Conservation (phyloP, 805 yeast species). For the Maudiozyma serrabonitensis region DNA sequence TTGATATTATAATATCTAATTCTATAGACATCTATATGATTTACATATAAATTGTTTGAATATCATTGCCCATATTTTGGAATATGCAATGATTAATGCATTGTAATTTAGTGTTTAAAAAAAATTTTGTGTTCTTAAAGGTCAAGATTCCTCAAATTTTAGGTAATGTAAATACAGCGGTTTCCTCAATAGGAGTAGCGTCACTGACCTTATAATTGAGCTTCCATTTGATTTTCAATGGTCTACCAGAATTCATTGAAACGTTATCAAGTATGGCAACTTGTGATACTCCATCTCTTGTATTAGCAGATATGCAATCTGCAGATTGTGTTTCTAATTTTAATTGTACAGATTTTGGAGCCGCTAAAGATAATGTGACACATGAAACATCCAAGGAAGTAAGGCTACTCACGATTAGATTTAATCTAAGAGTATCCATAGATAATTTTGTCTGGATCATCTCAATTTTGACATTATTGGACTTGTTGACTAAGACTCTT, state of each 20-base stretch:
- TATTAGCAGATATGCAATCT: conserved; percentile 39
- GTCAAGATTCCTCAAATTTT: conserved; percentile 5
- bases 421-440: conserved; percentile 32
- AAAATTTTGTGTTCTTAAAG: too few relatives aligned
- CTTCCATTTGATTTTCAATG: conserved; percentile 67
- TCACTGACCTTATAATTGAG: conserved; percentile 43
- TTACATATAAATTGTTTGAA: not conserved
- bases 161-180: conserved; percentile 40
- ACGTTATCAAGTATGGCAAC: conserved; percentile 27
- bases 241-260: conserved; percentile 23
- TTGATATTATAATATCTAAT: not conserved
- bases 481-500: conserved; percentile 32
- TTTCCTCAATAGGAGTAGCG: conserved; percentile 36
- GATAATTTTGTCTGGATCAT: conserved; percentile 32
- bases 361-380: conserved; percentile 55
- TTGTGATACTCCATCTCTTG: conserved; percentile 43
- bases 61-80: too few relatives aligned
- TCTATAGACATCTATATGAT: not conserved
- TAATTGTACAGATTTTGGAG: conserved; percentile 50
- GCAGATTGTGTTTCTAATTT: conserved; percentile 52
- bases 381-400: conserved; percentile 36
- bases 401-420: conserved; percentile 42
- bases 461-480: conserved; percentile 39
- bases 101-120: too few relatives aligned
- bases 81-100: too few relatives aligned